A percentile compares a stretch with the other conserved stretches of the same genome.
These are phyloP conservation scores for Pseudogymnoascus sp. DNA, from an alignment of 2,329 filamentous ascomycete genomes.

Conservation along the genomic window DNA sequence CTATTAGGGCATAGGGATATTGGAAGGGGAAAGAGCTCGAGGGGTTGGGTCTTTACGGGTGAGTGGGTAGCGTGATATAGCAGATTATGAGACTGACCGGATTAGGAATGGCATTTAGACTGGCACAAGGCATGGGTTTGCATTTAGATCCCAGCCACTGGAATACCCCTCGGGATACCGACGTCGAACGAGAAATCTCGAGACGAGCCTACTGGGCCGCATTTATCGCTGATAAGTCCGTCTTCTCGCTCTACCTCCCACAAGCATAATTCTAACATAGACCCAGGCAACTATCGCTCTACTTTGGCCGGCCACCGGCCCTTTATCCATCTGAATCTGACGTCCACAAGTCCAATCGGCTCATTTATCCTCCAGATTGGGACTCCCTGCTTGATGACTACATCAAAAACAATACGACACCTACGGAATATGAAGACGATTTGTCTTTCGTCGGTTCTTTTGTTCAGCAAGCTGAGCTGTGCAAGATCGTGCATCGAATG, in stretches of 20 bases:
- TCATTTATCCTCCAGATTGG: conserved; percentile 43
- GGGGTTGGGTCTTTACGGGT: conserved; percentile 43
- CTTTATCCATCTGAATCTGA: conserved; percentile 42
- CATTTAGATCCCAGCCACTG: conserved; percentile 44
- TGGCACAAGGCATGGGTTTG: conserved; percentile 44
- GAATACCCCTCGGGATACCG: conserved; percentile 33
- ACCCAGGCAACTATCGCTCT: conserved; percentile 36
- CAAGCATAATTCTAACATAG: background rate
- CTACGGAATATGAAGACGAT: conserved; percentile 40
- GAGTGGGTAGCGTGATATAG: background rate
- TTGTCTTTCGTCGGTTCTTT: conserved; percentile 37
- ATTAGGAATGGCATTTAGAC: conserved; percentile 38
- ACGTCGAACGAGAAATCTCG: conserved; percentile 39
- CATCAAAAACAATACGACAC: conserved; percentile 35
- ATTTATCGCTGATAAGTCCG: conserved; percentile 38
- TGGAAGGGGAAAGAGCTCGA: conserved; percentile 39
- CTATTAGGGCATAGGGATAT: conserved; percentile 40
- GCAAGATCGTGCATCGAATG: conserved; percentile 41
- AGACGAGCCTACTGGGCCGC: conserved; percentile 43
- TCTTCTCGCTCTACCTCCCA: background rate
- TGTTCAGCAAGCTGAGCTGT: conserved; percentile 39
- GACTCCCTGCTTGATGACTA: conserved; percentile 40
- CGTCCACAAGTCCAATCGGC: conserved; percentile 39
- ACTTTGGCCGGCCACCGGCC: conserved; percentile 43
- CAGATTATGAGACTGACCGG: background rate